Conservation (phyloP, 2,329 filamentous ascomycete genomes). For the Metarhizium guizhouense region DNA sequence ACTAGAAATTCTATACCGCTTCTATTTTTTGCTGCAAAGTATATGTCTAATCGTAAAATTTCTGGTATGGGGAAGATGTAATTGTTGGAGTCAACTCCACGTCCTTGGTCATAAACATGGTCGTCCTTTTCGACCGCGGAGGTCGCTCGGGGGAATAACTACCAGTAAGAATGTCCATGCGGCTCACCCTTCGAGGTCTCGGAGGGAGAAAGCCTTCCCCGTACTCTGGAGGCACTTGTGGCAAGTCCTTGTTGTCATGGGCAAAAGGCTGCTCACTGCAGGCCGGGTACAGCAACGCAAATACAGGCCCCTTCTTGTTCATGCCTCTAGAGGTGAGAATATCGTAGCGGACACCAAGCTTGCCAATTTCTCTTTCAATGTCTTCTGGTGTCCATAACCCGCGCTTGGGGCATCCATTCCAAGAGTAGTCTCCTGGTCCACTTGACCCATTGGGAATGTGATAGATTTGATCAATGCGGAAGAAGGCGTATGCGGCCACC, state of each 20-base stretch:
- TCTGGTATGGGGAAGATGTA: neutral
- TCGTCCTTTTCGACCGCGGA: neutral
- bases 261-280: neutral
- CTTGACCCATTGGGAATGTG: conserved; percentile 19
- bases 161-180: neutral
- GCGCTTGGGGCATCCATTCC: neutral
- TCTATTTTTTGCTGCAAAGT: neutral
- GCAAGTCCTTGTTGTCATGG: neutral
- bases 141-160: neutral
- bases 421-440: neutral
- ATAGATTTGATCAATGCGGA: conserved; percentile 20
- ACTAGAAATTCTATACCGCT: neutral
- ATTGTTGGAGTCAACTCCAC: neutral
- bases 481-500: conserved; percentile 16
- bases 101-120: neutral
- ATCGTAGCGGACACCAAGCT: conserved; percentile 2
- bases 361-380: neutral
- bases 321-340: neutral
- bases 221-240: neutral
- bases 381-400: neutral
- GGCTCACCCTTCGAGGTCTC: neutral
- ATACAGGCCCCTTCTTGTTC: neutral
- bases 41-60: neutral
- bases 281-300: neutral
- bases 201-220: neutral